Evolutionary conservation across 768 basidiomycete species (phyloP).

Genomic region (Lactifluus volemus): DNA sequence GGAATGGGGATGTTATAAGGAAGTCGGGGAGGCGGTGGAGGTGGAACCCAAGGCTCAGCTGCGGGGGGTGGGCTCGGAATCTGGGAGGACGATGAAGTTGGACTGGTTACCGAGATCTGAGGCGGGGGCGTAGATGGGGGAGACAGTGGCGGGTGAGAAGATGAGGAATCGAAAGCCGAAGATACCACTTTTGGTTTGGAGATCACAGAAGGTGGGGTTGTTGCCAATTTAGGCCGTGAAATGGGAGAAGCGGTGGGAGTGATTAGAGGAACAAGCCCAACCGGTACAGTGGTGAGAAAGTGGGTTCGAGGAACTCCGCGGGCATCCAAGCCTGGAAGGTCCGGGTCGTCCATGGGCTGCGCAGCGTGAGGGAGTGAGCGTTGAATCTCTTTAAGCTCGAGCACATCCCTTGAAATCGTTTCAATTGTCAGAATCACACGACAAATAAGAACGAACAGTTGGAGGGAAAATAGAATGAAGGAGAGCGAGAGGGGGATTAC

Average conservation of each 20-base stretch:
- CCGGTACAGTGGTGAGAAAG: slow-evolving; percentile 14
- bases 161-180: neutral
- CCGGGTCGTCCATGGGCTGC: slow-evolving; percentile 13
- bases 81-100: neutral
- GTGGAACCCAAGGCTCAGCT: slow-evolving; percentile 6
- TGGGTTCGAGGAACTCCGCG: slow-evolving; percentile 16
- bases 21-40: slow-evolving; percentile 14
- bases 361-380: slow-evolving; percentile 18
- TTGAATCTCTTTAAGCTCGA: slow-evolving; percentile 21
- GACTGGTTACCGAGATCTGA: neutral
- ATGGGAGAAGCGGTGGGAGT: neutral
- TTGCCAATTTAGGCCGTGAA: neutral
- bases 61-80: neutral
- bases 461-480: neutral
- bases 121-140: slow-evolving; percentile 15
- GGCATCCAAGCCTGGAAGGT: slow-evolving; percentile 7
- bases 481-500: slow-evolving; percentile 25
- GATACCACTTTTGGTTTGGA: neutral
- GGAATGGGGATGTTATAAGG: slow-evolving; percentile 12
- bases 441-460: neutral
- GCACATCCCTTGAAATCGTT: slow-evolving; percentile 16
- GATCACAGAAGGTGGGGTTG: neutral
- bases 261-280: slow-evolving; percentile 19
- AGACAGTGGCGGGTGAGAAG: slow-evolving; percentile 4
- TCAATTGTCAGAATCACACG: slow-evolving; percentile 3